These are phyloP conservation scores for Fusarium pseudoanthophilum DNA, from an alignment of 2,329 filamentous ascomycete species.

Conservation along the genomic window DNA sequence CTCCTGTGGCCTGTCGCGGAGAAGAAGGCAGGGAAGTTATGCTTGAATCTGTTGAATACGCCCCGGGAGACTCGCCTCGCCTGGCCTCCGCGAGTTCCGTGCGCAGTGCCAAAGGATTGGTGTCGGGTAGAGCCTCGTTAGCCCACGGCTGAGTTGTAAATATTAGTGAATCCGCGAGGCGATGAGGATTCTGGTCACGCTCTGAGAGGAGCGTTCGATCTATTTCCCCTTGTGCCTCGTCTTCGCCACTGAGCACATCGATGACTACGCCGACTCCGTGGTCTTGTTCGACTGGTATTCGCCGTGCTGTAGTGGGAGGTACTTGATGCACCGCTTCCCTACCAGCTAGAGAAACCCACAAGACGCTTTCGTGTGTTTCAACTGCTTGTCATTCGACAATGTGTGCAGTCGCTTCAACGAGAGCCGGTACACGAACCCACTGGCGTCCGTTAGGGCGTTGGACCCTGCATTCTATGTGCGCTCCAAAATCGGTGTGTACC, in stretches of 20 bases:
- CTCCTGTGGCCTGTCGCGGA: background rate
- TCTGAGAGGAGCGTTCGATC: background rate
- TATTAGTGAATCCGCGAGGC: background rate
- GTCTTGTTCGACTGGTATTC: background rate
- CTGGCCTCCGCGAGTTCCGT: background rate
- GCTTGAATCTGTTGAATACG: background rate
- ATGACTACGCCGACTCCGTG: background rate
- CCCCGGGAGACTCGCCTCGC: background rate
- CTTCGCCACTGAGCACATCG: background rate
- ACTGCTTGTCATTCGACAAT: background rate
- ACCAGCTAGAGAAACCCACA: background rate
- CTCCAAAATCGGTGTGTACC: background rate
- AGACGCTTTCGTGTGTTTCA: background rate
- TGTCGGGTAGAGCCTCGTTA: background rate
- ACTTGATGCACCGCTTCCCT: background rate
- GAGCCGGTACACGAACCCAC: background rate
- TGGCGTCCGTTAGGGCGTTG: background rate
- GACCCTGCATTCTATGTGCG: background rate
- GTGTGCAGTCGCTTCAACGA: background rate
- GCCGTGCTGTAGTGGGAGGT: background rate
- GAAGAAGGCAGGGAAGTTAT: background rate
- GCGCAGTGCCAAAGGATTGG: background rate
- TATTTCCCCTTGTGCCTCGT: background rate
- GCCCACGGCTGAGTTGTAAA: background rate
- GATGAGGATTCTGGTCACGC: background rate